Evolutionary conservation across 768 basidiomycete genomes (phyloP).

Genomic region (Naganishia friedmannii): DNA sequence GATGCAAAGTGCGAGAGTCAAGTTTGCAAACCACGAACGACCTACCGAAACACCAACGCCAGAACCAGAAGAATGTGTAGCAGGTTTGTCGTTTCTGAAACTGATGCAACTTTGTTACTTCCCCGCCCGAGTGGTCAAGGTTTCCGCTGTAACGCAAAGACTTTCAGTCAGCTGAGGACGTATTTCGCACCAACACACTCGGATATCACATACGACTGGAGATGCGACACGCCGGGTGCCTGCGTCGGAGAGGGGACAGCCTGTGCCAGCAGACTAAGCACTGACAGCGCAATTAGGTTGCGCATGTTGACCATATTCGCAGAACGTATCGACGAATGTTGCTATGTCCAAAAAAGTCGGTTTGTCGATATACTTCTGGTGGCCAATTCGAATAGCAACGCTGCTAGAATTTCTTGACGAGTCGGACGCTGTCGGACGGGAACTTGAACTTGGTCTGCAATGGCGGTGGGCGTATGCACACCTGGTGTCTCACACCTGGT

Average conservation of each 20-base stretch:
- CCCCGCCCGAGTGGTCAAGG: neutral
- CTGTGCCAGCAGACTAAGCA: constrained; percentile 6
- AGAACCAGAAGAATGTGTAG: constrained; percentile 10
- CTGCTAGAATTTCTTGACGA: no score
- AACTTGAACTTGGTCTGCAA: no score
- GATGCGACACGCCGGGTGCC: neutral
- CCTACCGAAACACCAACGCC: constrained; percentile 20
- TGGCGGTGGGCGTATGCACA: no score
- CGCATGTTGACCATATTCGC: neutral
- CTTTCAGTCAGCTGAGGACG: neutral
- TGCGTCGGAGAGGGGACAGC: constrained; percentile 11
- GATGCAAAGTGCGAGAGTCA: no score
- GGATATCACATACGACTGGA: neutral
- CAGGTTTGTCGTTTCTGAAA: constrained; percentile 13
- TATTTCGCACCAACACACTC: neutral
- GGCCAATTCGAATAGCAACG: no score
- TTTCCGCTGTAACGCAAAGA: neutral
- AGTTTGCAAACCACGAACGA: neutral
- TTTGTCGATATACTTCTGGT: neutral
- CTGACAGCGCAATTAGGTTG: neutral
- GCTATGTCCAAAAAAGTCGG: neutral
- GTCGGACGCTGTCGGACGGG: no score
- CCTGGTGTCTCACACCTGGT: no score
- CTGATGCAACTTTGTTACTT: neutral
- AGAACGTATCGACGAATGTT: no score